Base-by-base conservation (phyloP, 1,284 basidiomycete genomes). In the Psilocybe mexicana region DNA sequence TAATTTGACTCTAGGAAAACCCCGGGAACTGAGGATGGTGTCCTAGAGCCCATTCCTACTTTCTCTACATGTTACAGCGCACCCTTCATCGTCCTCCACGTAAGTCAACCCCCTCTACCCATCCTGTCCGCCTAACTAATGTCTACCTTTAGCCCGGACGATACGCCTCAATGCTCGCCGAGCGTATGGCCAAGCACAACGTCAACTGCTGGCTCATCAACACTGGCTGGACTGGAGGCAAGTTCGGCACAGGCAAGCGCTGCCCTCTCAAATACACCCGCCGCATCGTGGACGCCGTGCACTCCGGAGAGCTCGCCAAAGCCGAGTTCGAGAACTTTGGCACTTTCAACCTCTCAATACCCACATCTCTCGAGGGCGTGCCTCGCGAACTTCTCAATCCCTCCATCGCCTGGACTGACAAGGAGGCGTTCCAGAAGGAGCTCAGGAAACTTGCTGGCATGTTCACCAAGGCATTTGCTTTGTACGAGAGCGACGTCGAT, bases 31-130 rank as follows among this genome's bases (percentile, higher is more conserved):
- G 96, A 99, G 74, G 96, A 98, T 71, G 96, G 97, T 74, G 92
- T 99, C 48, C 84, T 96, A 57, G 96, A 98, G 78, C 97, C 96
- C 58, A 96, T 96, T 65, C 97, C 97, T 24, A 99, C 97, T 51
- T 99, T 99, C 87, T 98, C 95, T 28, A 98, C 96, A 38, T 98
- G 96, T 78, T 98, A 98, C 84, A 94, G 93, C 67, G 96, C 97
- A 61, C 96, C 97, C 33, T 99, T 99, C 86, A 97, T 99, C 72
- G 92, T 98, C 64, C 92, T 98, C 60, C 96, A 97, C 79, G 86
- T 88, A 70, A 42, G 84, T 75, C 8, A 24, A 47, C 25, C 44
- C 33, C 12, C 1, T 49, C 42, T 54, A 46, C 6, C 42, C n/a
- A 30, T 12, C 30, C 25, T 24, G 23, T 7, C 24, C 8, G 8